phyloP scores from a whole-genome alignment of 805 yeast genomes.

The Alloascoidea hylecoeti region DNA sequence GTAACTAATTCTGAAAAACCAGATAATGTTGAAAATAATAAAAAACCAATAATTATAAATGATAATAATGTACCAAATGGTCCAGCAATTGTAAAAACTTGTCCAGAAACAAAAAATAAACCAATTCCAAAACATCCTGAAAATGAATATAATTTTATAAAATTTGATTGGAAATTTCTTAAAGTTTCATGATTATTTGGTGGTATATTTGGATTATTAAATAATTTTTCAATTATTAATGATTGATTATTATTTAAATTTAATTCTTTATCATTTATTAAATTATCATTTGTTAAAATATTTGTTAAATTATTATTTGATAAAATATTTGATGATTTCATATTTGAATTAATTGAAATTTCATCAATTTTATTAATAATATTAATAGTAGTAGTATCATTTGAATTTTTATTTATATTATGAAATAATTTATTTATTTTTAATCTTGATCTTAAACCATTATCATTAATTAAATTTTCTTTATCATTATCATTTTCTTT shows the following conservation, averaged over 20 bases:
- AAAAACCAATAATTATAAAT: conserved; percentile 30
- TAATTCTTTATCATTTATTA: not conserved
- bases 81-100: conserved; percentile 42
- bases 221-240: conserved; percentile 29
- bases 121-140: conserved; percentile 53
- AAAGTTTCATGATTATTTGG: not conserved
- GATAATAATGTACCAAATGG: conserved; percentile 43
- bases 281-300: not conserved
- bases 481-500: too few species aligned
- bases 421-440: not conserved
- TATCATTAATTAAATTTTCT: too few species aligned
- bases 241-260: too few species aligned
- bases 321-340: not conserved
- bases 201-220: conserved; percentile 29
- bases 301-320: not conserved
- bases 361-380: not conserved
- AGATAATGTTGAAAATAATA: conserved; percentile 38
- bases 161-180: conserved; percentile 24
- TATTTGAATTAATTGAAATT: not conserved
- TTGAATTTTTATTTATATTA: not conserved
- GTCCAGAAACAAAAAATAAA: conserved; percentile 36
- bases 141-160: conserved; percentile 22
- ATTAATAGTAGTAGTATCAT: not conserved
- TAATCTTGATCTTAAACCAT: not conserved
- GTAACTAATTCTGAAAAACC: conserved; percentile 53